Conservation (phyloP, 2,329 filamentous ascomycete species). For the Calonectria pseudoreteaudii region DNA sequence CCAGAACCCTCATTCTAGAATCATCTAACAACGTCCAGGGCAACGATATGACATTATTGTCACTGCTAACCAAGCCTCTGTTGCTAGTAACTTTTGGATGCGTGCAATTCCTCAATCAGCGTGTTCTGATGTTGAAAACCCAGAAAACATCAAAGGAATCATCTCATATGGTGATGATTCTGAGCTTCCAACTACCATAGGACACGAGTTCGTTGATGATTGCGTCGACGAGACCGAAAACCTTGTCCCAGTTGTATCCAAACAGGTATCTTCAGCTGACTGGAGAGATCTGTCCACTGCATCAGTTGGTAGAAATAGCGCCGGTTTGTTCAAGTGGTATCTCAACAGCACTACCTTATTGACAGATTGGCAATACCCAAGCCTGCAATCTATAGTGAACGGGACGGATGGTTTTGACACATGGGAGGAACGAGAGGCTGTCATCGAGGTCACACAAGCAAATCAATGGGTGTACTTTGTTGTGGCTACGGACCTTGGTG, state of each 20-base stretch:
- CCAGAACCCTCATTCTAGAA: not conserved
- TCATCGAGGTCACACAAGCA: not conserved
- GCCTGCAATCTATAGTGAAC: conserved; percentile 38
- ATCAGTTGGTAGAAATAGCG: conserved; percentile 37
- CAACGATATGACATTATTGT: not conserved
- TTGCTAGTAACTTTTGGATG: not conserved
- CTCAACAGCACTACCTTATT: conserved; percentile 51
- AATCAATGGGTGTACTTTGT: not conserved
- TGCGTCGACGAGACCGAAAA: not conserved
- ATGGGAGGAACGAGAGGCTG: not conserved
- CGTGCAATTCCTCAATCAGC: not conserved
- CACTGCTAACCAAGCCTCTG: not conserved
- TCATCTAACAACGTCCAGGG: not conserved
- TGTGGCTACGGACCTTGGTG: not conserved
- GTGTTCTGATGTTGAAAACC: not conserved
- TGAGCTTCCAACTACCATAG: not conserved
- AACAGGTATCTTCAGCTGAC: not conserved
- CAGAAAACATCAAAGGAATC: not conserved
- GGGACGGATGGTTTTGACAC: conserved; percentile 3
- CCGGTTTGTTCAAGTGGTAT: conserved; percentile 58
- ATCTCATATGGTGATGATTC: not conserved
- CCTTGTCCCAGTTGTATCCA: not conserved
- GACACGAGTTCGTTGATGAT: not conserved
- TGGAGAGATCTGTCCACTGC: not conserved
- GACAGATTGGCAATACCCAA: conserved; percentile 47